Base-by-base conservation (phyloP, 805 yeast genomes). In the Teunomyces atbi region DNA sequence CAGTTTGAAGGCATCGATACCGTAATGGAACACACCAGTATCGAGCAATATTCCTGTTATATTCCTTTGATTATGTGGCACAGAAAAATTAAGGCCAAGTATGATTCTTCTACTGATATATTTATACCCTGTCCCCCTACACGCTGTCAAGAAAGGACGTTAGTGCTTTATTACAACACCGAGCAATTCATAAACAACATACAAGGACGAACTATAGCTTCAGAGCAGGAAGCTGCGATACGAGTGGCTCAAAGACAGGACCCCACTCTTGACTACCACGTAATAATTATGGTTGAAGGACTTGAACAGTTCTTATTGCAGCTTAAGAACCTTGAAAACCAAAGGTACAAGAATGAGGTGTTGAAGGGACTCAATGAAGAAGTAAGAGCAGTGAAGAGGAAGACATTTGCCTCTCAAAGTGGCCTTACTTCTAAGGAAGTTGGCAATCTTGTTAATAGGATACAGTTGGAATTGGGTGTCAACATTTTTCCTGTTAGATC, bases 11-110 rank as follows among this genome's bases (percentile, higher is more conserved):
- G 64, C 41, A 52, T 57, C 30, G 35, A 41, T 1, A 43, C 34
- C 36, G 53, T 36, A 19, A 56, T 53, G 53, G 61, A 13, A 46
- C 39, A 40, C 6, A 53, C 75, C 41, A 34, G 58, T 27, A 48
- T 62, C 41, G 51, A 62, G 43, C 60, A 53, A 26, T 57, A 49
- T 19, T 46, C 51, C 36, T 51, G 58, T 19, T 59, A 61, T 12
- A 45, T 68, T 2, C 85, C 85, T 0, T 45, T 74, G 3, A 71
- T 84, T 1, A 61, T 64, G 40, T 84, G 86, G 78, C 67, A 73
- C 41, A 64, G 91, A 35, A 65, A 64, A 13, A 69, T 76, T 4
- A 68, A 62, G 16, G 76, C 86, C 0, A 58, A 57, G 0, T 85
- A 82, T 60, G 77, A 80, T 54, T 51, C 64, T 7, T 57, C 57